Conservation (phyloP, 768 basidiomycete genomes). For the Trametes cubensis region DNA sequence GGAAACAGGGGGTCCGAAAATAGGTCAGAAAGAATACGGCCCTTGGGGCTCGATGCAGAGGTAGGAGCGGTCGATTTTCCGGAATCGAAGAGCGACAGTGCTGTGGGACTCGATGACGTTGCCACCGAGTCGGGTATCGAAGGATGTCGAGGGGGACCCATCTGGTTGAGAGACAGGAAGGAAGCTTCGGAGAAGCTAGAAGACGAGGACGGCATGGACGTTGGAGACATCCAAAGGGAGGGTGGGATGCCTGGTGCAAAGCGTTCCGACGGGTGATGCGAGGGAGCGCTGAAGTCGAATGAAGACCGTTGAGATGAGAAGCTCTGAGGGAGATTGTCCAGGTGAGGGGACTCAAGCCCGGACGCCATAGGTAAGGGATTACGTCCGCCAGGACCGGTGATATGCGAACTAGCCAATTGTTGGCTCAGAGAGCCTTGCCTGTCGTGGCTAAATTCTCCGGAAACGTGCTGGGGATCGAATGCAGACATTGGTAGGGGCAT, state of each 20-base stretch:
- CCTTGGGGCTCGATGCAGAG: slow-evolving; percentile 32
- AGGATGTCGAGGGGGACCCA: slow-evolving; percentile 28
- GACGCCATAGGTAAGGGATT: slow-evolving; percentile 14
- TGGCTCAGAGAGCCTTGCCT: slow-evolving; percentile 28
- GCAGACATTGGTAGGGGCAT: slow-evolving; percentile 23
- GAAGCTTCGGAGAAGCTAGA: slow-evolving; percentile 37
- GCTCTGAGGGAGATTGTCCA: slow-evolving; percentile 22
- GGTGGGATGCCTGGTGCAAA: slow-evolving; percentile 63
- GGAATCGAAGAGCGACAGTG: slow-evolving; percentile 31
- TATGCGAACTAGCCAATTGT: slow-evolving; percentile 18
- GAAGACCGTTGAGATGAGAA: slow-evolving; percentile 31
- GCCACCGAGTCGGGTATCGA: slow-evolving; percentile 27
- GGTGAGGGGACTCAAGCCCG: slow-evolving; percentile 22
- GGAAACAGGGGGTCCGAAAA: slow-evolving; percentile 72
- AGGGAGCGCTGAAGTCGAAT: slow-evolving; percentile 29
- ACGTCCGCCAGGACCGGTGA: slow-evolving; percentile 17
- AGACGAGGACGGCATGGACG: slow-evolving; percentile 50
- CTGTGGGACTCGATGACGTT: slow-evolving; percentile 34
- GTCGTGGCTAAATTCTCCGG: slow-evolving; percentile 25
- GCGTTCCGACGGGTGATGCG: slow-evolving; percentile 47
- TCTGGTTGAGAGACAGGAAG: slow-evolving; percentile 26
- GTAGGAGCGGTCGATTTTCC: slow-evolving; percentile 33
- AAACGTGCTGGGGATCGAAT: slow-evolving; percentile 19
- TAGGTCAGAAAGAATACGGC: slow-evolving; percentile 43
- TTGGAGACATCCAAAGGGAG: slow-evolving; percentile 84